Base-by-base conservation (phyloP, 2,329 filamentous ascomycete genomes). In the Teratosphaeria destructans region DNA sequence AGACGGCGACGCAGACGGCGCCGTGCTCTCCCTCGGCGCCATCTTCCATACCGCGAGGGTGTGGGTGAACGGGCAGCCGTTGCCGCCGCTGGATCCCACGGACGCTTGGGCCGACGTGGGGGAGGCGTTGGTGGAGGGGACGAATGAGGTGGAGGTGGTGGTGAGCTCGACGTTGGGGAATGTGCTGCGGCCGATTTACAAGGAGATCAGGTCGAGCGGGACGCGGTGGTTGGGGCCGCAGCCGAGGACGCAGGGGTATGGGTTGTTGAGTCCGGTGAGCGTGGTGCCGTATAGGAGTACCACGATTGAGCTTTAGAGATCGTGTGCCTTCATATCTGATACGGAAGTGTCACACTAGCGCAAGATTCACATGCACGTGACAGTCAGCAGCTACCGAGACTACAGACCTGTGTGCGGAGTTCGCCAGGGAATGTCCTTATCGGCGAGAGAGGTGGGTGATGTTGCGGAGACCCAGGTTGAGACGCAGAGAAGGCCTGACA, bases 131-230 rank as follows among this genome's bases (percentile, higher is more conserved):
- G 37, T 60, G 8, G 32, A 60, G 1, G 71, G 69, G n/a, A 55
- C 57, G n/a, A 74, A 73, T 34, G 60, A 58, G 43, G 53, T 75
- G 3, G 59, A 65, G 27, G 66, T 70, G 1, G 68, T 72, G 3
- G 67, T 74, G 1, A 64, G 62, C 14, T 73, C 72, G 16, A 67
- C 72, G 29, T 58, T 74, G 56, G 68, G 70, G 19, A 73, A 73
- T 61, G 67, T 60, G 10, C 43, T 54, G 55, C 52, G 37, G 11
- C 12, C 12, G 37, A 5, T 43, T 14, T 43, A n/a, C 12, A 43
- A 5, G 37, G 11, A 43, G 7, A n/a, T 43, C 12, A 43, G 37
- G 11, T 16, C 37, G 37, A 43, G 37, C 16, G 37, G 37, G 37
- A 43, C 37, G 37, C 5, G 3, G 37, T 43, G 37, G 37, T 43